Percentiles rank a stretch among this genome's conserved stretches.
Conservation (phyloP, 257 asterid species). For the Craterostigma plantagineum region DNA sequence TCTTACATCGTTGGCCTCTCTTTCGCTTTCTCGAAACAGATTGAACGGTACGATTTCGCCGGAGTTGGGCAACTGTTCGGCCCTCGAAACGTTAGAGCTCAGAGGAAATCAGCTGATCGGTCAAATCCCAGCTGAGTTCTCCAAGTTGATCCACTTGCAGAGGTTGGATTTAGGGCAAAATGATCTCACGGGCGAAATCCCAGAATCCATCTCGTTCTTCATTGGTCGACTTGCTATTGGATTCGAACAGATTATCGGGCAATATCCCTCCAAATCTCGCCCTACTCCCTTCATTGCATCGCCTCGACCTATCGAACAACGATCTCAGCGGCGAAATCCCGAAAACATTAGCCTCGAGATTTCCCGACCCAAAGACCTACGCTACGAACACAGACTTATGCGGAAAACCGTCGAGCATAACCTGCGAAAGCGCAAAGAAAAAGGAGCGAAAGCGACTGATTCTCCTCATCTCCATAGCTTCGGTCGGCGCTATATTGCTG, state of each 20-base stretch:
- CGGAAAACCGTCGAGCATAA: conserved; percentile 25
- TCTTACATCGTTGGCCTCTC: conserved; percentile 21
- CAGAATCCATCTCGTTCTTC: conserved; percentile 24
- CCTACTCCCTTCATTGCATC: conserved; percentile 17
- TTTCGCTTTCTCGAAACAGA: conserved; percentile 23
- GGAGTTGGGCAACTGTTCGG: conserved; percentile 32
- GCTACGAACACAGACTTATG: conserved; percentile 26
- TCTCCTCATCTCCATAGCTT: conserved; percentile 22
- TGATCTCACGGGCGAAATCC: conserved; percentile 27
- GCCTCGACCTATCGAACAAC: conserved; percentile 26
- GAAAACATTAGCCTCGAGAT: conserved; percentile 23
- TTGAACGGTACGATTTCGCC: conserved; percentile 25
- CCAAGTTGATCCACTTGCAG: conserved; percentile 21
- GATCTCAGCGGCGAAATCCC: conserved; percentile 49
- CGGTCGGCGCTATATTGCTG: conserved; percentile 28
- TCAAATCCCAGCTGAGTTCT: conserved; percentile 20
- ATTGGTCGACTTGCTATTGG: conserved; percentile 17
- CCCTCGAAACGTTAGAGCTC: conserved; percentile 28
- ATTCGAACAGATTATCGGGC: conserved; percentile 30
- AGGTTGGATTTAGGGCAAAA: conserved; percentile 43
- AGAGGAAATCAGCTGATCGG: conserved; percentile 20
- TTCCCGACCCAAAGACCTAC: conserved; percentile 25
- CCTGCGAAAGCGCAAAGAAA: conserved; percentile 14
- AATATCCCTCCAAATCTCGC: conserved; percentile 28
- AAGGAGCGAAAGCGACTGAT: conserved; percentile 25